Evolutionary conservation across 1,284 basidiomycete genomes (phyloP), one percentile per base, ranked within the genome.

Genomic region (Moesziomyces globuligerus): DNA sequence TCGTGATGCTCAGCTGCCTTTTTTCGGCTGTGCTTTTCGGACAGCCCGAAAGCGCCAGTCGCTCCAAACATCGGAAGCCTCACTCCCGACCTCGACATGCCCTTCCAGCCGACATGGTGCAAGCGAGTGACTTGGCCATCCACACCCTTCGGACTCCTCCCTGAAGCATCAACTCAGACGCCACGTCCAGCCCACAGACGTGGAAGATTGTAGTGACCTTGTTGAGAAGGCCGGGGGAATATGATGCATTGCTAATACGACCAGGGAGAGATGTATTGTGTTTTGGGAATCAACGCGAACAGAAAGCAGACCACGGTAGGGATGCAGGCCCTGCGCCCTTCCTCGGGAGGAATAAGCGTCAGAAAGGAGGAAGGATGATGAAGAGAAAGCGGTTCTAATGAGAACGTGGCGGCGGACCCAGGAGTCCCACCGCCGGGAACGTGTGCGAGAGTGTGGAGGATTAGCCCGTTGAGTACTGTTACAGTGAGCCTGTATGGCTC

Each of bases 211-310:
- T 39, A 47, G 26, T 56, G 59, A 70, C 76, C 74, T 76, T 78
- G 76, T 78, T 78, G 76, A 78, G 73, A 78, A 78, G 74, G 76
- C 52, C 48, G 60, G 50, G 59, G 59, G 55, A 49, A 70, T 70
- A 61, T 52, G 55, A 58, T 69, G 59, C 53, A 68, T 68, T 68
- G 58, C 65, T 51, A 48, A 68, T 46, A 54, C 48, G 53, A 60
- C 55, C 10, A 42, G 25, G 40, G 41, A 48, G 48, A 32, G 39
- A 47, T 25, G 24, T 43, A 21, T 34, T 52, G 28, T 45, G 43
- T n/a, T n/a, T n/a, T 53, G 48, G 34, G 25, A 44, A 18, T 26
- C n/a, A n/a, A n/a, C 38, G 28, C 24, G 38, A 41, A 28, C 32
- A n/a, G 23, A 32, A 28, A 29, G 32, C 34, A 47, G 50, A 48